Percentiles rank a stretch among this genome's conserved stretches.
Conservation (phyloP, 169 alveolate genomes). For the Plasmodium fragile region DNA sequence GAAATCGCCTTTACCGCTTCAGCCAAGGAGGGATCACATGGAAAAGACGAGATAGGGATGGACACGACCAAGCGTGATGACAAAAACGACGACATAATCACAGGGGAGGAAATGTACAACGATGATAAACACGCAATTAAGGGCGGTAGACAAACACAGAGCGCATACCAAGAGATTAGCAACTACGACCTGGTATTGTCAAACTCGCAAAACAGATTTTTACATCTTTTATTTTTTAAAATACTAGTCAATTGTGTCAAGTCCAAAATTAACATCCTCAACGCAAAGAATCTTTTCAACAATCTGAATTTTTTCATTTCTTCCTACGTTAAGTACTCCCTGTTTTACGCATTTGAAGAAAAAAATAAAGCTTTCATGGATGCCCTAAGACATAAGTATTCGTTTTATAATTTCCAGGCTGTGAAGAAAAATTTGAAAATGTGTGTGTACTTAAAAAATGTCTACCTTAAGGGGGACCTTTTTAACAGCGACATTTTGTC, state of each 20-base stretch:
- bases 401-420: constrained; percentile 54
- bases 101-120: not conserved
- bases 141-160: not conserved
- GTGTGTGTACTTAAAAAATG: constrained; percentile 48
- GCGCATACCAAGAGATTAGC: constrained; percentile 4
- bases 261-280: constrained; percentile 29
- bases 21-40: not conserved
- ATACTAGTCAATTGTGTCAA: constrained; percentile 41
- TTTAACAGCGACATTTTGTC: constrained; percentile 54
- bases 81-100: not conserved
- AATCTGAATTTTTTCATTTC: constrained; percentile 46
- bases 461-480: constrained; percentile 41
- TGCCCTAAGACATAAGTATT: constrained; percentile 45
- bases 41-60: not conserved
- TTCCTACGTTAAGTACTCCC: constrained; percentile 36
- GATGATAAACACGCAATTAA: not conserved
- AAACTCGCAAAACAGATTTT: constrained; percentile 59
- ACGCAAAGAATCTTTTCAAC: constrained; percentile 40
- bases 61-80: not conserved
- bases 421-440: constrained; percentile 53
- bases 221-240: constrained; percentile 48
- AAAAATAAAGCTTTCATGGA: constrained; percentile 8
- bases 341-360: constrained; percentile 38
- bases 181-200: constrained; percentile 39
- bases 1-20: not conserved